Conservation (phyloP, 441 rosid genomes). For the Populus hybrid region DNA sequence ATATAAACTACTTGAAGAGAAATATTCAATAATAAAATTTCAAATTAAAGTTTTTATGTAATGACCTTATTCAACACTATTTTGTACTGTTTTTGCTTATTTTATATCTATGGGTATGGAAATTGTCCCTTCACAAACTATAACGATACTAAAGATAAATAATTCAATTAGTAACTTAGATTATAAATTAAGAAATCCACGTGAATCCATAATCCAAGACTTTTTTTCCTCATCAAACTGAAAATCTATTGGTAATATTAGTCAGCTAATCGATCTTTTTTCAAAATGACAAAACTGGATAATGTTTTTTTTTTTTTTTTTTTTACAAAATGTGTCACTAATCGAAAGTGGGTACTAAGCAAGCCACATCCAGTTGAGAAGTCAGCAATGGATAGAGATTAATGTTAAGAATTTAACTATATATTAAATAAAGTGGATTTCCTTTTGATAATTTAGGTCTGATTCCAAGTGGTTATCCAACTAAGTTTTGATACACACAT, state of each 20-base stretch:
- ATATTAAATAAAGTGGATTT: background rate
- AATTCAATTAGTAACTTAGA: background rate
- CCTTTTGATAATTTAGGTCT: background rate
- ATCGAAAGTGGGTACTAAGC: background rate
- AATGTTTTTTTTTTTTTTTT: too few species aligned
- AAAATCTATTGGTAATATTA: background rate
- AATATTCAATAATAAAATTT: too few species aligned
- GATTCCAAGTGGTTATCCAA: constrained; percentile 7
- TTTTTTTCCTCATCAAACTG: background rate
- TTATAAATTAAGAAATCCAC: background rate
- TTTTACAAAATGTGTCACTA: background rate
- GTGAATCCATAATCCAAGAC: background rate
- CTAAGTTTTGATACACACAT: background rate
- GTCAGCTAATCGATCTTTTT: background rate
- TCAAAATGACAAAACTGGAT: too few species aligned
- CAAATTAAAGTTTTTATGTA: too few species aligned
- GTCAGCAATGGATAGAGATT: background rate
- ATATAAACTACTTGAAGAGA: too few species aligned
- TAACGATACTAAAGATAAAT: too few species aligned
- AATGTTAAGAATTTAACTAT: background rate
- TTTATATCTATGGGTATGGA: too few species aligned
- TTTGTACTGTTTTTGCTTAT: too few species aligned
- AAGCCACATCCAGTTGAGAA: background rate
- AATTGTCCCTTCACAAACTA: background rate
- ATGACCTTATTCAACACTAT: too few species aligned